Conservation (phyloP, 2,329 filamentous ascomycete genomes). For the Sporothrix humicola region DNA sequence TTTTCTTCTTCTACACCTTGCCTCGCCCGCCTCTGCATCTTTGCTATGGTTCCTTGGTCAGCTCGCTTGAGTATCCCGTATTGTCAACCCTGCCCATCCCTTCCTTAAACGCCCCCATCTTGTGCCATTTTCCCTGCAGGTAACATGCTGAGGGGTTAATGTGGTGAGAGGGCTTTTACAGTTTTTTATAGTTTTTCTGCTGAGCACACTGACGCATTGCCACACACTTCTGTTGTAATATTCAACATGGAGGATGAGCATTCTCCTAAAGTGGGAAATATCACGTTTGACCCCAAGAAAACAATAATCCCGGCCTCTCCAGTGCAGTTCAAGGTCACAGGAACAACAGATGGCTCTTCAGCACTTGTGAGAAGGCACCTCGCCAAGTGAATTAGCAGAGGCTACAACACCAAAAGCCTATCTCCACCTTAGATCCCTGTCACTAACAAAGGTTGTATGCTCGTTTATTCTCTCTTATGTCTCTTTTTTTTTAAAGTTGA, state of each 20-base stretch:
- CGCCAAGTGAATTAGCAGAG: not conserved
- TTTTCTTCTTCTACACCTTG: no score
- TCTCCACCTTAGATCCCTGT: not conserved
- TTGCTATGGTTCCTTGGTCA: not conserved
- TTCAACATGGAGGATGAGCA: not conserved
- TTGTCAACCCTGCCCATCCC: not conserved
- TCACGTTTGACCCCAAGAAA: no score
- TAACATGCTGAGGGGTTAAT: not conserved
- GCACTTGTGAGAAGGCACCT: not conserved
- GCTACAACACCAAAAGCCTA: not conserved
- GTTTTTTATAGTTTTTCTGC: conserved; percentile 1
- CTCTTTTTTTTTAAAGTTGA: not conserved
- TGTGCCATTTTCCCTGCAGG: not conserved
- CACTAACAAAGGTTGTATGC: not conserved
- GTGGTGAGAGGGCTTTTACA: not conserved
- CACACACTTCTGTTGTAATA: not conserved
- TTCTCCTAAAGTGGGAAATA: no score
- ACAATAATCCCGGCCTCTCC: no score
- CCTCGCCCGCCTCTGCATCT: not conserved
- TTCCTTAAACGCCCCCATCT: not conserved
- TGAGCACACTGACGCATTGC: not conserved
- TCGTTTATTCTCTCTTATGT: not conserved
- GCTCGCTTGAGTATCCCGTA: not conserved
- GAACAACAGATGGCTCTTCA: not conserved
- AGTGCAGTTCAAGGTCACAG: no score